Conservation (phyloP, 2,329 filamentous ascomycete genomes). For the Trichoderma cornu-damae region DNA sequence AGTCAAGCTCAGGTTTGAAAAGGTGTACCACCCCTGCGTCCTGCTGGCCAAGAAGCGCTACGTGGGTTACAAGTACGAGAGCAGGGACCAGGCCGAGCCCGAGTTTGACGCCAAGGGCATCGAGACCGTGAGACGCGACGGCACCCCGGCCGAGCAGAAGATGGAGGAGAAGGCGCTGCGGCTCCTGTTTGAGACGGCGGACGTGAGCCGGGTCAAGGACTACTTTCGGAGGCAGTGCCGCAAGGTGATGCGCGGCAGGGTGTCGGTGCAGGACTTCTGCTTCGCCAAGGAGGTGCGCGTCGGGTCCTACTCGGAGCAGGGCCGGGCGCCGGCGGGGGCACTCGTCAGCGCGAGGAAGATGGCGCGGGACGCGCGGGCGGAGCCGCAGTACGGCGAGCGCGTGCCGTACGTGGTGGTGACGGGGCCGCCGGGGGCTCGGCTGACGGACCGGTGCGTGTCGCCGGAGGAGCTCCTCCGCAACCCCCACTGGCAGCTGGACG, state of each 20-base stretch:
- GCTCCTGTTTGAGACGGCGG: slow-evolving; percentile 81
- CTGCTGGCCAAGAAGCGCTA: slow-evolving; percentile 96
- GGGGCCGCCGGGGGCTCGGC: slow-evolving; percentile 75
- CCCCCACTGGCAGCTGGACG: slow-evolving; percentile 74
- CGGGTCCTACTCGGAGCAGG: slow-evolving; percentile 74
- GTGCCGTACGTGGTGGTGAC: slow-evolving; percentile 92
- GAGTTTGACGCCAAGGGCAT: slow-evolving; percentile 98
- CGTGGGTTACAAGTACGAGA: slow-evolving; percentile 95
- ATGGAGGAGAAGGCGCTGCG: slow-evolving; percentile 90
- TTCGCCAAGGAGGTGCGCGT: slow-evolving; percentile 90
- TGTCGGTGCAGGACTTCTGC: slow-evolving; percentile 93
- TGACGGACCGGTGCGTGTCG: slow-evolving; percentile 85
- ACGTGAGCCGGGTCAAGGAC: slow-evolving; percentile 79
- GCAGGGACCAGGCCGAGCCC: slow-evolving; percentile 65
- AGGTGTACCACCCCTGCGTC: slow-evolving; percentile 94
- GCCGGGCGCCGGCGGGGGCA: slow-evolving; percentile 77
- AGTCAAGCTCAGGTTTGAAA: slow-evolving; percentile 96
- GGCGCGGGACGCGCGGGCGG: slow-evolving; percentile 76
- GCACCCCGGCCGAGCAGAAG: slow-evolving; percentile 91
- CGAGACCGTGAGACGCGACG: slow-evolving; percentile 91
- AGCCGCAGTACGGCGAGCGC: slow-evolving; percentile 92
- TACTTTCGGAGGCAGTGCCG: slow-evolving; percentile 88
- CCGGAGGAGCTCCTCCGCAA: slow-evolving; percentile 77
- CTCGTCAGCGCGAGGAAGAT: slow-evolving; percentile 82
- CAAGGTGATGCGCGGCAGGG: slow-evolving; percentile 84